Base-by-base conservation (phyloP, 1,284 basidiomycete species). In the Ceratobasidium sp. region DNA sequence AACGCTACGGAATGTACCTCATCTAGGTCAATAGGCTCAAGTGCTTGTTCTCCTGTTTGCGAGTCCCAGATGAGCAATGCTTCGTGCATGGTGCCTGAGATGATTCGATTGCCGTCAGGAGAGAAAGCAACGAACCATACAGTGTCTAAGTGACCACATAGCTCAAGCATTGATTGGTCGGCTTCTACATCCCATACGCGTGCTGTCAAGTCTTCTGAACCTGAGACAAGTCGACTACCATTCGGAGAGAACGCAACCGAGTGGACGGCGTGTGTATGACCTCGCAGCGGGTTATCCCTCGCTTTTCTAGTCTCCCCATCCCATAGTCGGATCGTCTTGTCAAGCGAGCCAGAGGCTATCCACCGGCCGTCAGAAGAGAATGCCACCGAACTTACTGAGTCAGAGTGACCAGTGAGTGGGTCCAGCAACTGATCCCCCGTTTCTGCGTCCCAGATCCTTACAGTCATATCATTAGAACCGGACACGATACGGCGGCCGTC, bases 91-190 rank as follows among this genome's bases (percentile, higher is more conserved):
- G 76, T 26, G 76, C 3, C n/a, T n/a, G 76, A 78, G 20, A 50
- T 50, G 46, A 77, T 68, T 4, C 46, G 50, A 20, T 40, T n/a
- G 40, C 62, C 42, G 52, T 78, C 65, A 42, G 74, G 66, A 4
- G 78, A 78, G 42, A 67, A 78, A 2, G 65, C 50, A 38, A 71
- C 59, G n/a, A 38, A 77, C 40, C n/a, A 76, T 68, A n/a, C n/a
- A n/a, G n/a, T n/a, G n/a, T n/a, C n/a, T n/a, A n/a, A n/a, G 26
- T 79, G 78, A 20, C 75, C 57, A 3, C 33, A 9, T 9, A 54
- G 50, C 15, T 46, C 50, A 26, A 20, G 42, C 1, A 66, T 12
- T n/a, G 23, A 54, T 20, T 42, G 12, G 20, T 73, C 61, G 28
- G 59, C 61, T 23, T 42, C 20, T 9, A 33, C 26, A 67, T 76